Conservation (phyloP, 148 eudicot species). For the Vaccinium darrowii region DNA sequence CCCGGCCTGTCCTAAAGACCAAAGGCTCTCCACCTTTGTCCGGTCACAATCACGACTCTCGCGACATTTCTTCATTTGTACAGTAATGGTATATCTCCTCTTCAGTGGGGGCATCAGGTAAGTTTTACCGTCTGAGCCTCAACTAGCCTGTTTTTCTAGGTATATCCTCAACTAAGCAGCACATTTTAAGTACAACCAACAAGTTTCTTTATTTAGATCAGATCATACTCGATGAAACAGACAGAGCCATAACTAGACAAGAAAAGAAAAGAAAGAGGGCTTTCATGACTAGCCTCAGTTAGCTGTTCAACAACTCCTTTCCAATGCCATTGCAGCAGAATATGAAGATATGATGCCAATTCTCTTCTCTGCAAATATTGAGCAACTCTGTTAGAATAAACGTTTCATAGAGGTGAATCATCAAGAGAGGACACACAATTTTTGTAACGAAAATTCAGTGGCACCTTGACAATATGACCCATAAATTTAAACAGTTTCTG, state of each 20-base stretch:
- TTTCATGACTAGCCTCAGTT: conserved; percentile 45
- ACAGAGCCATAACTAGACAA: conserved; percentile 24
- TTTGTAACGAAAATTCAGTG: not conserved
- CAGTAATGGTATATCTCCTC: not conserved
- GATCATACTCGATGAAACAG: conserved; percentile 24
- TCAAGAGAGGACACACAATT: not conserved
- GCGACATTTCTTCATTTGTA: not conserved
- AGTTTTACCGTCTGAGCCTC: not conserved
- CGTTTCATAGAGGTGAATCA: not conserved
- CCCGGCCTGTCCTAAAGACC: conserved; percentile 7
- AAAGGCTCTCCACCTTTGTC: conserved; percentile 12
- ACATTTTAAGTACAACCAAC: conserved; percentile 58
- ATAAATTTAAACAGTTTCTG: no score
- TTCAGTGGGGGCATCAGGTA: no score
- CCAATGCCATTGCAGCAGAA: conserved; percentile 33
- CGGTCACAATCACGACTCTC: conserved; percentile 17
- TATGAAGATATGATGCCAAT: conserved; percentile 31
- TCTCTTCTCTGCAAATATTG: conserved; percentile 56
- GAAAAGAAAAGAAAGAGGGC: conserved; percentile 19
- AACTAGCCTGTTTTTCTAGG: conserved; percentile 44
- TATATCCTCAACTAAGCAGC: conserved; percentile 60
- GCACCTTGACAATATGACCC: no score
- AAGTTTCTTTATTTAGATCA: conserved; percentile 52
- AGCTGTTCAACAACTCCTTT: conserved; percentile 61
- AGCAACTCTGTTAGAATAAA: not conserved